These are phyloP conservation scores for Phytophthora ramorum DNA, from an alignment of 352 stramenopile species.

Conservation along the genomic window DNA sequence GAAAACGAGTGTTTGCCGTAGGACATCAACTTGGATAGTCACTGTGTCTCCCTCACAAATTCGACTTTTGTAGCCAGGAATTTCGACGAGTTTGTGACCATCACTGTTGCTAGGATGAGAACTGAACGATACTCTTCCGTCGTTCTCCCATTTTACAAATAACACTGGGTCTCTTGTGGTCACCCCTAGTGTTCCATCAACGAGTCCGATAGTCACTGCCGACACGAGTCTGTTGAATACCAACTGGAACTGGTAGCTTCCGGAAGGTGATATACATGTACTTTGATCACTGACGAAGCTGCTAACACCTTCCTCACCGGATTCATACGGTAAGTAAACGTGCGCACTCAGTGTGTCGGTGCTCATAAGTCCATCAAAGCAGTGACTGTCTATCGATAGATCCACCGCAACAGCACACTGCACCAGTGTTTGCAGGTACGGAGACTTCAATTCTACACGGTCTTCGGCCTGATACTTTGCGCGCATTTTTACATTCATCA, in stretches of 20 bases:
- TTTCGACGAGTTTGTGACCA: constrained; percentile 17
- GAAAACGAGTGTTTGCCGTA: constrained; percentile 34
- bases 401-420: constrained; percentile 69
- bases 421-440: constrained; percentile 64
- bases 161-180: neutral
- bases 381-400: constrained; percentile 57
- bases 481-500: constrained; percentile 59
- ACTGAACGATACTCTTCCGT: constrained; percentile 23
- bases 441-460: constrained; percentile 58
- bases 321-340: constrained; percentile 7
- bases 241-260: constrained; percentile 31
- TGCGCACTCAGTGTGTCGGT: neutral
- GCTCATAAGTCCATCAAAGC: constrained; percentile 7
- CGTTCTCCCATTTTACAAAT: constrained; percentile 36
- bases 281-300: constrained; percentile 26
- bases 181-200: constrained; percentile 10
- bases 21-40: constrained; percentile 51
- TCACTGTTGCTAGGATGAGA: constrained; percentile 1
- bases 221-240: constrained; percentile 32
- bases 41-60: constrained; percentile 52
- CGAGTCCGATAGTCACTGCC: constrained; percentile 34
- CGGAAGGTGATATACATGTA: constrained; percentile 14
- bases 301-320: constrained; percentile 2
- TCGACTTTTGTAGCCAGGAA: constrained; percentile 19
- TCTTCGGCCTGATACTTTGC: constrained; percentile 61